Base-by-base conservation (phyloP, 1,284 basidiomycete species). In the Fomes fomentarius region DNA sequence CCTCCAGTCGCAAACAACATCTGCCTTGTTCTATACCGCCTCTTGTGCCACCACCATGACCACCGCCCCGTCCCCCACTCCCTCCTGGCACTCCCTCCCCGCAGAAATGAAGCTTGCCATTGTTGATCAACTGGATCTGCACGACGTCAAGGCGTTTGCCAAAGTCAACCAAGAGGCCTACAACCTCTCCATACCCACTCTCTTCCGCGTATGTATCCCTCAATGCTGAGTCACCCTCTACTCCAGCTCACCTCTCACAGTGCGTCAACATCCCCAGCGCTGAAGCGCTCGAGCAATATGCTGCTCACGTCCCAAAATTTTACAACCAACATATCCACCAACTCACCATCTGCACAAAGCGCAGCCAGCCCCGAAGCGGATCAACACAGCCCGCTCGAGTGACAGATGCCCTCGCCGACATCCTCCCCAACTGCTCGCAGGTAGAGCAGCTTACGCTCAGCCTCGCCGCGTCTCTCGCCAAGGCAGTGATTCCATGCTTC, bases 81-180 rank as follows among this genome's bases (percentile, higher is more conserved):
- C 52, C 4, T 57, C 58, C 30, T 89, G 87, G 87, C 62, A 73
- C 53, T 39, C 68, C 33, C 83, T 90, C 61, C 87, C 87, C 35
- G 71, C 74, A 0, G 88, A 90, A 62, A 82, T 90, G 69, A 83
- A 83, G 69, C 75, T 85, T 62, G 71, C 79, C 26, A 65, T 90
- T 66, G 71, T 84, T 42, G 77, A 76, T 37, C 67, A 71, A 50
- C 79, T 89, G 65, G 76, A 77, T 44, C 57, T 66, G 22, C 7
- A 48, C 34, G 69, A 74, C 33, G 75, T 85, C 47, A 66, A 67
- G 28, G 62, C 77, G 24, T 65, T 83, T 57, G 73, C 78, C 35
- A 68, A 62, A 47, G 69, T 79, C 9, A 76, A 79, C 70, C 72
- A 72, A 12, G 68, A 71, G 52, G 76, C 78, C 24, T 85, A 84